Conservation (phyloP, 371 early-diverging fungal species). For the Mucor velutinosus region DNA sequence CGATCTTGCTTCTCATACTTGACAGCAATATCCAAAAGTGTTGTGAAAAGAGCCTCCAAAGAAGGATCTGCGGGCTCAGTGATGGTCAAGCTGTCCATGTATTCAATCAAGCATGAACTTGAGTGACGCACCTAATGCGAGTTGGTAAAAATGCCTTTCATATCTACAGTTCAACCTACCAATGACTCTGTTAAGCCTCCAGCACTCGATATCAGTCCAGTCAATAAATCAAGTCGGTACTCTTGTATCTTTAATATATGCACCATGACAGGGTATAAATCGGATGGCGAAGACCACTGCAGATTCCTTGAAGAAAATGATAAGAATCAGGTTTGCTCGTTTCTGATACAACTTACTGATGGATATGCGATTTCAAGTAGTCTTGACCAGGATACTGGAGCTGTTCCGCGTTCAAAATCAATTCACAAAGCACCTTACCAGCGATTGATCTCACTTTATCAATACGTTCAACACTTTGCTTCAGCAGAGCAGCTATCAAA, state of each 20-base stretch:
- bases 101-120: conserved; percentile 65
- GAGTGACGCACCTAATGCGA: conserved; percentile 68
- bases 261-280: conserved; percentile 68
- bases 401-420: conserved; percentile 32
- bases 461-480: conserved; percentile 83
- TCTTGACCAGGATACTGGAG: conserved; percentile 30
- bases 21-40: conserved; percentile 46
- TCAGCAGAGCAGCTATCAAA: conserved; percentile 56
- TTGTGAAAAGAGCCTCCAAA: conserved; percentile 36
- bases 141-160: neutral
- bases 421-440: conserved; percentile 53
- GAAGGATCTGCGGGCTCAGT: conserved; percentile 11
- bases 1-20: conserved; percentile 61
- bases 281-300: conserved; percentile 68
- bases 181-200: conserved; percentile 83
- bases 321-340: neutral
- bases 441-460: conserved; percentile 76
- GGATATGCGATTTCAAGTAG: conserved; percentile 22
- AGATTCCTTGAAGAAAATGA: conserved; percentile 34
- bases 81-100: conserved; percentile 48
- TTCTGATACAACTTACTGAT: conserved; percentile 4
- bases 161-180: conserved; percentile 40
- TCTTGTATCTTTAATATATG: conserved; percentile 53
- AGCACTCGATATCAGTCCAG: conserved; percentile 75
- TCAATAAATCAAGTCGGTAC: conserved; percentile 63